Base-by-base conservation (phyloP, 2,329 filamentous ascomycete species). In the Dactylellina haptotyla region DNA sequence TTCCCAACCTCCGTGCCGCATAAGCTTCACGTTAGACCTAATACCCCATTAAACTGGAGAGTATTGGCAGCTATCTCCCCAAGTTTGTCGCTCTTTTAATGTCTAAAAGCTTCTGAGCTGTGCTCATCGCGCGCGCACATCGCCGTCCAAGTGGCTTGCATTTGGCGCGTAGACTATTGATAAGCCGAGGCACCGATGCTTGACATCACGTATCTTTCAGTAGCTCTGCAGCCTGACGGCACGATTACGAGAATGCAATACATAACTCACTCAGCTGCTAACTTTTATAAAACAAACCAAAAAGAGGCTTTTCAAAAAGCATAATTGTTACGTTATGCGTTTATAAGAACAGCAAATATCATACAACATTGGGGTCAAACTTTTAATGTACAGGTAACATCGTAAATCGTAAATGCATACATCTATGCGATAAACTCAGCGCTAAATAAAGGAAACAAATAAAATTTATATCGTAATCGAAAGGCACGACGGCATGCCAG, bases 1-100 rank as follows among this genome's bases (percentile, higher is more conserved):
- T 41, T 69, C 46, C 46, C 45, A 57, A 51, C 61, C 45, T 34
- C 64, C 64, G 56, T 69, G 64, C 64, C 54, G 64, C 54, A 69
- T 30, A 41, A 61, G 54, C 54, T 69, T 54, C 32, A 6, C 34
- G 10, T 26, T 28, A 20, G 23, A 16, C 50, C 14, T 10, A 25
- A 3, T 45, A 26, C 28, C 26, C 28, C 30, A 39, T 54, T 14
- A 28, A 10, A 39, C 28, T 37, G 50, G 50, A 45, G 41, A 45
- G 41, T 20, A 45, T n/a, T n/a, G n/a, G n/a, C n/a, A n/a, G n/a
- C n/a, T n/a, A n/a, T n/a, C n/a, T n/a, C n/a, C n/a, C n/a, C n/a
- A n/a, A n/a, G n/a, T n/a, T n/a, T n/a, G n/a, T n/a, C n/a, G n/a
- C n/a, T n/a, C n/a, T n/a, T n/a, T n/a, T n/a, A n/a, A n/a, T n/a